These are phyloP conservation scores for Pythium sp. DNA, from an alignment of 352 stramenopile genomes.

Conservation along the genomic window DNA sequence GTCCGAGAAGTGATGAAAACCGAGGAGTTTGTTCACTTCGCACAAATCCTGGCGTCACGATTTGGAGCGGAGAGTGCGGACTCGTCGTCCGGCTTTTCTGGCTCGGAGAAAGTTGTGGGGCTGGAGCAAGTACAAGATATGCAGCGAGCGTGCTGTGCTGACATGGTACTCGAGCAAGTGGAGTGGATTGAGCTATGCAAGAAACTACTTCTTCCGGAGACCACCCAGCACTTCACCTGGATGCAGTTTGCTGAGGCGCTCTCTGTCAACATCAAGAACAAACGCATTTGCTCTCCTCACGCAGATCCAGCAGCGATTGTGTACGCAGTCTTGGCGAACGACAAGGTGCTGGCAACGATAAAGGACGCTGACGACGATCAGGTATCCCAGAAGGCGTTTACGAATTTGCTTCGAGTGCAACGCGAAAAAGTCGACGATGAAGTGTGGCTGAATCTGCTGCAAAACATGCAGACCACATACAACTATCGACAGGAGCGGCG, in stretches of 20 bases:
- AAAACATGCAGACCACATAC: slow-evolving; percentile 43
- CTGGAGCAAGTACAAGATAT: slow-evolving; percentile 33
- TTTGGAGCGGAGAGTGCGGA: slow-evolving; percentile 25
- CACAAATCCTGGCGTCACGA: slow-evolving; percentile 32
- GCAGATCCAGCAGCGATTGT: slow-evolving; percentile 34
- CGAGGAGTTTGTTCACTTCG: slow-evolving; percentile 45
- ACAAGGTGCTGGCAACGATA: slow-evolving; percentile 40
- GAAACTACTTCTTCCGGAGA: slow-evolving; percentile 25
- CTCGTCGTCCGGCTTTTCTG: neutral
- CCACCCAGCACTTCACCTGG: slow-evolving; percentile 31
- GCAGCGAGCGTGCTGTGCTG: slow-evolving; percentile 31
- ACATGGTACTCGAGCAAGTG: slow-evolving; percentile 17
- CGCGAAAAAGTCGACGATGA: slow-evolving; percentile 39
- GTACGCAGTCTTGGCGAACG: slow-evolving; percentile 46
- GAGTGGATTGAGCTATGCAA: slow-evolving; percentile 38
- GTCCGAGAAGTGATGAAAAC: slow-evolving; percentile 40
- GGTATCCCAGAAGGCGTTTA: slow-evolving; percentile 43
- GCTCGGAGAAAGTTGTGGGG: slow-evolving; percentile 27
- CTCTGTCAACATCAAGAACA: slow-evolving; percentile 26
- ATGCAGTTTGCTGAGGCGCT: slow-evolving; percentile 48
- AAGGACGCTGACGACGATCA: slow-evolving; percentile 32
- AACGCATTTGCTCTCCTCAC: slow-evolving; percentile 29
- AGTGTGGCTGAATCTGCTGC: slow-evolving; percentile 46
- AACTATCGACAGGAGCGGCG: slow-evolving; percentile 27
- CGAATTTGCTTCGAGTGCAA: slow-evolving; percentile 43